Evolutionary conservation across 768 basidiomycete genomes (phyloP), one percentile per base, ranked within the genome.

Genomic region (Sistotremastrum suecicum): DNA sequence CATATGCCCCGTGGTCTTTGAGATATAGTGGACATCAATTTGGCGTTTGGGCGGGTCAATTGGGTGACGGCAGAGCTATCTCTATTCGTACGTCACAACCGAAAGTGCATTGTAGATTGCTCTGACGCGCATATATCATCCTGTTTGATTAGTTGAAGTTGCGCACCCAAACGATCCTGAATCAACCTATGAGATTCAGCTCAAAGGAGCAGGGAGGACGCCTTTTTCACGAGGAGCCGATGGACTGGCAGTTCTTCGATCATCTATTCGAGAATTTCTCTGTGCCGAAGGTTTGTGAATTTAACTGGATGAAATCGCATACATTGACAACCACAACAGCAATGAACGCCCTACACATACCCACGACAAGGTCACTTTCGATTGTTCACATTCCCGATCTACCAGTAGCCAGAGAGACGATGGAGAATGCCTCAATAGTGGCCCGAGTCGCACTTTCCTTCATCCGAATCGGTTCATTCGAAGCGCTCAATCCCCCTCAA

Each of bases 11-110:
- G 0, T 97, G 89, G 87, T 80, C 85, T 4, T 69, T 90, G 32
- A 71, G 90, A 10, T 98, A 97, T 58, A 88, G 84, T 51, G 92
- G 91, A 0, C 86, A 89, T 56, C 87, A 90, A 54, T 91, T 90
- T 55, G 88, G 89, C 0, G 63, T 57, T 3, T 97, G 83, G 80
- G 92, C 95, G 1, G 90, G 91, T 29, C 95, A 97, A 58, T 70
- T 99, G 3, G 95, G 95, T 8, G 94, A 98, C 55, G 95, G 95
- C 0, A 73, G 95, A 11, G 94, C 95, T 1, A 86, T 89, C n/a
- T 86, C 85, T 6, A 75, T 99, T 43, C 63, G 78, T 77, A 53
- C 51, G 74, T 63, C 41, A 4, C 42, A 39, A 2, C 20, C 20
- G 20, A 20, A 20, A 1, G 20, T 20, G 20, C 29, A 30, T 37